Evolutionary conservation across 257 asterid species (phyloP).

Genomic region (Solanum lycopersicoides): DNA sequence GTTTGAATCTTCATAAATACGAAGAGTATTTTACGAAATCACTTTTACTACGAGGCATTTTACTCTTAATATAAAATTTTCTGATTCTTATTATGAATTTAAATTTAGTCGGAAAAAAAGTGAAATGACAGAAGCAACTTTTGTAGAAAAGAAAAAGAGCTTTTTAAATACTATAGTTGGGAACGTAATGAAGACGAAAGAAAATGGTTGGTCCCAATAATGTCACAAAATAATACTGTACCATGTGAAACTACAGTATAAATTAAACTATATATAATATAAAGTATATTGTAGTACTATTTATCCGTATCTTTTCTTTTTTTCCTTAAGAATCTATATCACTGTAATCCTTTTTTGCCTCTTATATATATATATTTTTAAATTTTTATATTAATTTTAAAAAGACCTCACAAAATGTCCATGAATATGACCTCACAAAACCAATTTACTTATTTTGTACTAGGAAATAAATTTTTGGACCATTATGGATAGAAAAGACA

Average conservation of each 20-base stretch:
- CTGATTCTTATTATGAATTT: no score
- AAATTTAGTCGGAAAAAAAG: no score
- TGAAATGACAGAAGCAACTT: background rate
- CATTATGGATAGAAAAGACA: background rate
- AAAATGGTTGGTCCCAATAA: conserved; percentile 16
- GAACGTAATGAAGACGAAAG: conserved; percentile 3
- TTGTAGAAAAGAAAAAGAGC: conserved; percentile 14
- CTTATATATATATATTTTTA: background rate
- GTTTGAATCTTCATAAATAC: no score
- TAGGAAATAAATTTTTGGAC: background rate
- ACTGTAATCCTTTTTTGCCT: background rate
- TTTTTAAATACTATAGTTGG: conserved; percentile 5
- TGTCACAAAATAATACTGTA: conserved; percentile 2
- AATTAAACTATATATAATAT: background rate
- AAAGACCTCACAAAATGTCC: background rate
- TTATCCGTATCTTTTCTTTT: background rate
- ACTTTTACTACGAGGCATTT: no score
- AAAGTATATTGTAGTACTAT: background rate
- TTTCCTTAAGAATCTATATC: conserved; percentile 17
- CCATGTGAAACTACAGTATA: conserved; percentile 28
- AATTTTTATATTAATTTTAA: background rate
- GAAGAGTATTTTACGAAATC: no score
- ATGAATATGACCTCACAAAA: background rate
- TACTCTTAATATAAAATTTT: no score
- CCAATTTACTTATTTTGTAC: background rate